phyloP scores from a whole-genome alignment of 805 yeast genomes.

The Spathaspora hagerdaliae region DNA sequence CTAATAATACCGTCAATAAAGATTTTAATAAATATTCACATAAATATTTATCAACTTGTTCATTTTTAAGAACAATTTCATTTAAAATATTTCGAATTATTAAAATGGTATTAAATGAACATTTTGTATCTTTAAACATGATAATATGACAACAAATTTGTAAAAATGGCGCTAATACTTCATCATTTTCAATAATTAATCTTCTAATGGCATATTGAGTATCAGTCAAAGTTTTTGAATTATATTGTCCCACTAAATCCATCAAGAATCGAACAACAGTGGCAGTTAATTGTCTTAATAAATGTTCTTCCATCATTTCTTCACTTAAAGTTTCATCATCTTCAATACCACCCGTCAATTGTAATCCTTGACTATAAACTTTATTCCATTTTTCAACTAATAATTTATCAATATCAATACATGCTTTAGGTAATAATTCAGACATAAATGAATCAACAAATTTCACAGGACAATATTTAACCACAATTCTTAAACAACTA shows the following conservation, averaged over 20 bases:
- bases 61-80: constrained; percentile 64
- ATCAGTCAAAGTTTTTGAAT: constrained; percentile 48
- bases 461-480: constrained; percentile 81
- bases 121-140: constrained; percentile 82
- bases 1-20: constrained; percentile 61
- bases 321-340: constrained; percentile 86
- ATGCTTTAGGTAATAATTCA: constrained; percentile 72
- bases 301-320: constrained; percentile 97
- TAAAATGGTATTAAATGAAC: constrained; percentile 85
- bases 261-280: constrained; percentile 83
- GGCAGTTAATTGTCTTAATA: constrained; percentile 88
- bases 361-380: constrained; percentile 55
- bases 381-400: constrained; percentile 73
- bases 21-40: constrained; percentile 67
- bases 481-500: constrained; percentile 78
- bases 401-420: constrained; percentile 69
- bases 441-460: constrained; percentile 66
- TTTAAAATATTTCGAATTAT: constrained; percentile 71
- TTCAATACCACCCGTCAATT: constrained; percentile 54
- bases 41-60: constrained; percentile 68
- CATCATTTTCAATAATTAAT: constrained; percentile 59
- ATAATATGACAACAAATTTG: constrained; percentile 73
- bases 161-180: constrained; percentile 73
- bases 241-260: constrained; percentile 81
- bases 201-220: constrained; percentile 65